phyloP scores from a whole-genome alignment of 495 filamentous ascomycete species.

The Poronia punctata region DNA sequence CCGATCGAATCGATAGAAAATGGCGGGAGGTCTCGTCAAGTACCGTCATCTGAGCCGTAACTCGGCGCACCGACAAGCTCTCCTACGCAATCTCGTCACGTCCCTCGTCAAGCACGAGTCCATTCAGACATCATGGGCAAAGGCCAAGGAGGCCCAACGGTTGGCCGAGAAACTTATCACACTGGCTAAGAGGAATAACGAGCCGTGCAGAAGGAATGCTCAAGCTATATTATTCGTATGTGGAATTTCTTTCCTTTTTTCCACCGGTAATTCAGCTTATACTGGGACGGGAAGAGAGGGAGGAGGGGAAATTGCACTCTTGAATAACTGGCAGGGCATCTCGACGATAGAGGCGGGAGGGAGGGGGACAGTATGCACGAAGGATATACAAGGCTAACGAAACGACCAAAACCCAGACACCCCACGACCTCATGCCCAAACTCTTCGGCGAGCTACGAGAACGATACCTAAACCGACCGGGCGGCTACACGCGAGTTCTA shows the following conservation, averaged over 20 bases:
- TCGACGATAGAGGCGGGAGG: too few species aligned
- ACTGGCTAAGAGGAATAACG: conserved; percentile 82
- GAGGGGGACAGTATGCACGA: neutral
- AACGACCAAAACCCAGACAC: conserved; percentile 30
- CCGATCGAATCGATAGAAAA: conserved; percentile 25
- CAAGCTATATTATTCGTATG: conserved; percentile 76
- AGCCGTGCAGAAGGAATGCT: conserved; percentile 60
- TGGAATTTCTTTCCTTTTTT: conserved; percentile 13
- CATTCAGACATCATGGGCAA: conserved; percentile 89
- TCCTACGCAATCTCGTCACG: conserved; percentile 93
- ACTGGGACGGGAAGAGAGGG: too few species aligned
- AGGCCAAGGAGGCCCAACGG: conserved; percentile 93
- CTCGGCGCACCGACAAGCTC: conserved; percentile 80
- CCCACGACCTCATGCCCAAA: conserved; percentile 67
- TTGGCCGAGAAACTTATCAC: conserved; percentile 92
- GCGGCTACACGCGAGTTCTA: conserved; percentile 91
- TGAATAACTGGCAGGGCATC: too few species aligned
- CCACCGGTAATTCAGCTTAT: too few species aligned
- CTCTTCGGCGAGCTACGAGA: conserved; percentile 76
- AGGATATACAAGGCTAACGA: conserved; percentile 3
- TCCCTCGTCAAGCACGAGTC: conserved; percentile 90
- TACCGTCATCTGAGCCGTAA: conserved; percentile 80
- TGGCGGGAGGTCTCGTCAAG: conserved; percentile 79
- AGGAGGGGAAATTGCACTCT: too few species aligned
- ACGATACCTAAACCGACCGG: conserved; percentile 73